phyloP scores from a whole-genome alignment of 805 yeast genomes.

The Candida verbasci region DNA sequence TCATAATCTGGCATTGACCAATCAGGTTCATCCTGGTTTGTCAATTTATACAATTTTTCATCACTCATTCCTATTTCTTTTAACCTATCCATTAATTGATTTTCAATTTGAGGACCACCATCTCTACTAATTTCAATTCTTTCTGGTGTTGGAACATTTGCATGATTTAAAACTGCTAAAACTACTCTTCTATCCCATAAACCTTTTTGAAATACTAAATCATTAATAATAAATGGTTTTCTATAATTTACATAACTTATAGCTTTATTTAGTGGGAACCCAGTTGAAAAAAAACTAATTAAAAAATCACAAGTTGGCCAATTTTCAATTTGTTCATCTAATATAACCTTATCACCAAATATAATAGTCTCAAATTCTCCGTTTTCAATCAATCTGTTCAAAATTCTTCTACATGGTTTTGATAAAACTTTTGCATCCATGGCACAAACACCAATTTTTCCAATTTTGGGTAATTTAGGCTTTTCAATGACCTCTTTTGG shows the following conservation, averaged over 20 bases:
- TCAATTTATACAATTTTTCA: conserved; percentile 53
- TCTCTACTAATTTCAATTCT: conserved; percentile 89
- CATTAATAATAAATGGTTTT: conserved; percentile 87
- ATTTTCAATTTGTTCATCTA: conserved; percentile 90
- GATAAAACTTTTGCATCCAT: conserved; percentile 96
- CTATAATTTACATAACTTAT: conserved; percentile 83
- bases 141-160: conserved; percentile 84
- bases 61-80: conserved; percentile 36
- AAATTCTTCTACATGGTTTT: conserved; percentile 90
- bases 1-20: conserved; percentile 85
- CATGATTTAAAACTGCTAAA: conserved; percentile 68
- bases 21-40: conserved; percentile 66
- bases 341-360: conserved; percentile 93
- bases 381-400: conserved; percentile 80
- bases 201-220: conserved; percentile 83
- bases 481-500: conserved; percentile 33
- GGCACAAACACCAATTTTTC: conserved; percentile 97
- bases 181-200: conserved; percentile 97
- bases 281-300: conserved; percentile 89
- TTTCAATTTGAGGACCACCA: conserved; percentile 87
- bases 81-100: conserved; percentile 45
- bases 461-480: conserved; percentile 64
- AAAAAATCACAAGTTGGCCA: conserved; percentile 99
- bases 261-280: conserved; percentile 95
- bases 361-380: conserved; percentile 97